Evolutionary conservation across 768 basidiomycete species (phyloP).

Genomic region (Tricholoma bakamatsutake): DNA sequence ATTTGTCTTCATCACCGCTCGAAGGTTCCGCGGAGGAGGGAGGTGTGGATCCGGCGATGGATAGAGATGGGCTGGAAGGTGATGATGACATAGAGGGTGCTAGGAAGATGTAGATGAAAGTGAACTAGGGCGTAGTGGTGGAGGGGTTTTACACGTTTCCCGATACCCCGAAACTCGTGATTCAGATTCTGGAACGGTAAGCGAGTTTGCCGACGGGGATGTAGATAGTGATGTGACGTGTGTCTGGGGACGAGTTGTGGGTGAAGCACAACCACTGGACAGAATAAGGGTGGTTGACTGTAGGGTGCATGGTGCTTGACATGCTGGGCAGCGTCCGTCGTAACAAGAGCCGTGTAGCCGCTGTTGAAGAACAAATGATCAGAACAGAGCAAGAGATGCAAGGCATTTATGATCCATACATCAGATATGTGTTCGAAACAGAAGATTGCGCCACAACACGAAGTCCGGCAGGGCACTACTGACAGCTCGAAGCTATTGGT

Average conservation of each 20-base stretch:
- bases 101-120: neutral
- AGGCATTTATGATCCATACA: neutral
- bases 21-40: neutral
- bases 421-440: constrained; percentile 2
- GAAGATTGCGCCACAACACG: neutral
- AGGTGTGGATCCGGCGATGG: neutral
- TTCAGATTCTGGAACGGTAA: neutral
- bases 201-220: neutral
- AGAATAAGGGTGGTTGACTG: neutral
- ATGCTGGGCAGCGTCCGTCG: constrained; percentile 17
- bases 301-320: constrained; percentile 12
- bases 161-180: neutral
- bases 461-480: neutral
- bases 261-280: neutral
- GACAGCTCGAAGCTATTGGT: neutral
- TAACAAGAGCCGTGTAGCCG: constrained; percentile 15
- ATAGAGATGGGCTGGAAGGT: neutral
- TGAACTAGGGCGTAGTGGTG: neutral
- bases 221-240: neutral
- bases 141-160: neutral
- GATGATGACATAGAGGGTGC: neutral
- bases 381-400: neutral
- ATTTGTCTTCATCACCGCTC: neutral
- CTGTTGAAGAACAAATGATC: neutral
- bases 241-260: neutral